phyloP scores from a whole-genome alignment of 176 grass and related monocot genomes.

The Zoysia japonica region DNA sequence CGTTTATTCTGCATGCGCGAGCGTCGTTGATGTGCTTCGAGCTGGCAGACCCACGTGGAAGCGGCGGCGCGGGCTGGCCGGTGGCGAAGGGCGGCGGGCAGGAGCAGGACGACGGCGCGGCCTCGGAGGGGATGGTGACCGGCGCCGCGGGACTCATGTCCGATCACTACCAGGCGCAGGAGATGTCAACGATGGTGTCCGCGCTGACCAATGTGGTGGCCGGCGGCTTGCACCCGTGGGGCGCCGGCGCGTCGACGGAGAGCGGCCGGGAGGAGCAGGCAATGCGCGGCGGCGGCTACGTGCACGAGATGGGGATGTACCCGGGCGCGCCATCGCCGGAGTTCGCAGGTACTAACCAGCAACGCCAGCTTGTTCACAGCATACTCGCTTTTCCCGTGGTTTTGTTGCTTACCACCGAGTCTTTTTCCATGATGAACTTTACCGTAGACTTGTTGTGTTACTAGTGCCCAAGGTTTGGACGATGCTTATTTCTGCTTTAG shows the following conservation, averaged over 20 bases:
- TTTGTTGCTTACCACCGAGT: neutral
- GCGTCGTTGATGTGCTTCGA: constrained; percentile 45
- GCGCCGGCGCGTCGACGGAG: neutral
- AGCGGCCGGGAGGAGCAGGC: constrained; percentile 33
- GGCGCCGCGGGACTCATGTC: constrained; percentile 44
- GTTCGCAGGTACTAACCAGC: constrained; percentile 34
- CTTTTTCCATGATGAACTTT: neutral
- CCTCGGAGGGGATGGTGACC: constrained; percentile 10
- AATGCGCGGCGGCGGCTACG: constrained; percentile 45
- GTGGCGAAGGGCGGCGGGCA: constrained; percentile 21
- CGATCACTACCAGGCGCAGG: constrained; percentile 47
- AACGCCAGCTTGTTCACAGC: neutral
- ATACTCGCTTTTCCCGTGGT: neutral
- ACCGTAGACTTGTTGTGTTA: neutral
- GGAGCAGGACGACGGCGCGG: neutral
- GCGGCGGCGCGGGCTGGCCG: constrained; percentile 16
- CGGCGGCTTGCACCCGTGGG: constrained; percentile 9
- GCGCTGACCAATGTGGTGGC: constrained; percentile 69
- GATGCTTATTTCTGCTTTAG: neutral
- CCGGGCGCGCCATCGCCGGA: constrained; percentile 40
- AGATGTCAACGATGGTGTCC: constrained; percentile 73
- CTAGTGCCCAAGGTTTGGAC: neutral
- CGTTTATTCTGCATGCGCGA: constrained; percentile 14
- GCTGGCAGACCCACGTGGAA: constrained; percentile 50
- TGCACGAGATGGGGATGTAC: constrained; percentile 28